Evolutionary conservation across 2,329 filamentous ascomycete species (phyloP).

Genomic region (Microsporum canis): DNA sequence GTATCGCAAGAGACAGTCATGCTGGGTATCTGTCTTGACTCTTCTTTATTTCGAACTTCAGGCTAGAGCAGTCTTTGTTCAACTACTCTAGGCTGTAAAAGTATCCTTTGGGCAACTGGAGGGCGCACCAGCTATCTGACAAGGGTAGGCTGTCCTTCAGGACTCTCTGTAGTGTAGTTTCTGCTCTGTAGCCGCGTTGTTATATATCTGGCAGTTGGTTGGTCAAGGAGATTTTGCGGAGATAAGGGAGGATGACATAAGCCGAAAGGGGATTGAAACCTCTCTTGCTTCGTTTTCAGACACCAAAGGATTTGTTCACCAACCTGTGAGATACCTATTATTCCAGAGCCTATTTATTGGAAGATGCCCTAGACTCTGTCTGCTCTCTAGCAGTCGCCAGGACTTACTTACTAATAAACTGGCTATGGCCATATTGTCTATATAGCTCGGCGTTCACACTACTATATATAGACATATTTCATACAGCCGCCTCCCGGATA

Average conservation of each 20-base stretch:
- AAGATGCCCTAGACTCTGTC: not conserved
- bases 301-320: not conserved
- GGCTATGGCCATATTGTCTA: not conserved
- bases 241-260: not conserved
- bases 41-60: not conserved
- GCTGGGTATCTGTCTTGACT: not conserved
- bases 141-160: not conserved
- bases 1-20: not conserved
- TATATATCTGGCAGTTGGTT: not conserved
- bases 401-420: not conserved
- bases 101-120: not conserved
- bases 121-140: not conserved
- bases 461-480: not conserved
- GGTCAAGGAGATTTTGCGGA: not conserved
- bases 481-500: not conserved
- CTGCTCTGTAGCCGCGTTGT: not conserved
- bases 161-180: not conserved
- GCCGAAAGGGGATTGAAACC: not conserved
- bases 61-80: not conserved
- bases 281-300: not conserved
- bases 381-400: not conserved
- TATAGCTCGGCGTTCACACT: conserved; percentile 1
- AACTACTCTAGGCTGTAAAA: not conserved
- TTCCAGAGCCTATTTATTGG: not conserved
- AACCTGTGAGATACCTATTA: not conserved